phyloP scores from a whole-genome alignment of 495 filamentous ascomycete species.

The Penicillium lagena region DNA sequence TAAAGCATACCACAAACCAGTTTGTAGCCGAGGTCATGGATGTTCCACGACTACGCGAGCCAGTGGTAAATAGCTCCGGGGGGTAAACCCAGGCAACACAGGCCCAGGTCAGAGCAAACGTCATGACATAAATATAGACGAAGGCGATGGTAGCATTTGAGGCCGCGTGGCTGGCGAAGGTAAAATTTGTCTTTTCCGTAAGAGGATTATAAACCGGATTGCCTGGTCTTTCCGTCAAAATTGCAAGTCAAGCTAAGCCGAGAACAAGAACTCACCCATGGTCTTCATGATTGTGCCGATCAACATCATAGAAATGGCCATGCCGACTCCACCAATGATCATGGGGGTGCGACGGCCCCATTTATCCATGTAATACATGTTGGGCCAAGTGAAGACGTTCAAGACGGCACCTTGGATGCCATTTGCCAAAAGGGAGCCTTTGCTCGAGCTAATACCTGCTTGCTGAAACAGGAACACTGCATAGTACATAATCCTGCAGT shows the following conservation, averaged over 20 bases:
- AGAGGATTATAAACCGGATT: conserved; percentile 15
- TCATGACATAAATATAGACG: conserved; percentile 14
- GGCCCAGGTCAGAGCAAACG: conserved; percentile 13
- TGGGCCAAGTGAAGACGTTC: conserved; percentile 17
- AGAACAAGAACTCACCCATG: conserved; percentile 4
- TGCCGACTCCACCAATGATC: conserved; percentile 18
- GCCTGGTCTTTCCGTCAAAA: conserved; percentile 2
- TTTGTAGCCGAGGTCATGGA: conserved; percentile 16
- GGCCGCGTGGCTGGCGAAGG: conserved; percentile 7
- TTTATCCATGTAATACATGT: conserved; percentile 19
- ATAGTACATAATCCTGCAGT: conserved; percentile 23
- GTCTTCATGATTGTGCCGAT: conserved; percentile 22
- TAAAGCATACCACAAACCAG: conserved; percentile 16
- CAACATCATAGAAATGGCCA: conserved; percentile 22
- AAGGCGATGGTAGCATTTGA: conserved; percentile 15
- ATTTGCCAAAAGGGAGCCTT: conserved; percentile 17
- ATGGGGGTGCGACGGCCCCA: conserved; percentile 19
- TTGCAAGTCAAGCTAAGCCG: background rate
- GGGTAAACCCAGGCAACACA: conserved; percentile 18
- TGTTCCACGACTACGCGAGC: conserved; percentile 11
- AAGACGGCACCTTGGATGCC: conserved; percentile 17
- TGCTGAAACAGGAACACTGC: conserved; percentile 21
- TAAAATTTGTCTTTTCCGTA: conserved; percentile 20
- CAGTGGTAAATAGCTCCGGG: conserved; percentile 10
- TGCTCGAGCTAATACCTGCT: conserved; percentile 12